phyloP scores from a whole-genome alignment of 257 asterid genomes.

The Nicotiana benthamiana region DNA sequence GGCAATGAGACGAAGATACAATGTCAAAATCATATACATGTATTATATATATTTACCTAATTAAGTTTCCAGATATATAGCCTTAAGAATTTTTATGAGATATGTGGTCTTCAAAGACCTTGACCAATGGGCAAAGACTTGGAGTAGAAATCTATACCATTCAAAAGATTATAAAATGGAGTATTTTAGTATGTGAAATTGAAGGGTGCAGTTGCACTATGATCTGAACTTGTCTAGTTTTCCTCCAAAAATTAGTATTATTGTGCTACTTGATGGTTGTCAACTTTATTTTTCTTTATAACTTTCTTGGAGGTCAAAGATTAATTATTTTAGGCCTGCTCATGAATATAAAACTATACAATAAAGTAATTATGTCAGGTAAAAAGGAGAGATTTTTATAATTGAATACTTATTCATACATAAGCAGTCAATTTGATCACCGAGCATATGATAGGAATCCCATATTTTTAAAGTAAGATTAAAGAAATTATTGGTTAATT shows the following conservation, averaged over 20 bases:
- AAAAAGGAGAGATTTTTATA: background rate
- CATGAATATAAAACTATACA: background rate
- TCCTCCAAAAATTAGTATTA: background rate
- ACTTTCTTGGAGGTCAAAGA: background rate
- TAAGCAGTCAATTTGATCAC: conserved; percentile 1
- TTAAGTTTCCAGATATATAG: background rate
- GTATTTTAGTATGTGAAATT: conserved; percentile 3
- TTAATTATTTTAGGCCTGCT: background rate
- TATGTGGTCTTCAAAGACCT: conserved; percentile 17
- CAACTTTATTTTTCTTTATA: background rate
- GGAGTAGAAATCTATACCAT: background rate
- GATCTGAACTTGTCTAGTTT: conserved; percentile 35
- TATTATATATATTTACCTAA: too few relatives aligned
- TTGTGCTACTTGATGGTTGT: conserved; percentile 12
- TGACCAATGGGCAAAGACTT: conserved; percentile 29
- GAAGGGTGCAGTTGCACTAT: conserved; percentile 23
- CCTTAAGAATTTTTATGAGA: conserved; percentile 2
- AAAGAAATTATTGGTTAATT: background rate
- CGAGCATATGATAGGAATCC: background rate
- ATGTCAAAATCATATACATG: too few relatives aligned
- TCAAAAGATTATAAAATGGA: conserved; percentile 1
- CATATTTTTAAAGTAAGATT: background rate
- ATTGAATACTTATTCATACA: background rate
- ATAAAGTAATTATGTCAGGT: conserved; percentile 3
- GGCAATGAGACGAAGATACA: too few relatives aligned